Base-by-base conservation (phyloP, 768 basidiomycete genomes). In the Leccinum rimulosum region DNA sequence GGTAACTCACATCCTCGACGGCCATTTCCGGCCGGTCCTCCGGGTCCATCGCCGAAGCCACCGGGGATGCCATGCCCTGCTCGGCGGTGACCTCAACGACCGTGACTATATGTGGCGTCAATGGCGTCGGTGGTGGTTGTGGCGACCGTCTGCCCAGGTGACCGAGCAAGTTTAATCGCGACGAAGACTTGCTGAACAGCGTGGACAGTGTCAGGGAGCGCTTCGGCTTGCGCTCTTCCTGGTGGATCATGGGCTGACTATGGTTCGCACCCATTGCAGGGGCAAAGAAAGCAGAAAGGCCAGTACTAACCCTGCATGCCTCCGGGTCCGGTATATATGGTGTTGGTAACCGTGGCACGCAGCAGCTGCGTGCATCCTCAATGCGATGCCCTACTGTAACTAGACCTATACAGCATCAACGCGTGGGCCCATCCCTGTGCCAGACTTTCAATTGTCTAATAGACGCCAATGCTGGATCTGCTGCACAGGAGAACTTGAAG, bases 21-120 rank as follows among this genome's bases (percentile, higher is more conserved):
- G 69, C 59, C 31, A n/a, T 17, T 10, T 71, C 71, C 71, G 71
- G 66, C 68, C 64, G 69, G 1, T 61, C 57, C 27, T 73, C 66
- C 64, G 64, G 57, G 30, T 61, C 66, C 40, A 31, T 25, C 45
- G 11, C 66, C 52, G 62, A 61, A 2, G 58, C 50, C 52, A 65
- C 66, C 62, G 70, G 70, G 5, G 70, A 71, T 45, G 71, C 69
- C 36, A 62, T 68, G 55, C 40, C 54, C 5, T 50, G 59, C 48
- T 72, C 63, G 0, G 48, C 17, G 50, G 52, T 4, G 50, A 59
- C 58, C 28, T 66, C 67, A n/a, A 40, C 50, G 17, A 52, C 52
- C 0, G 25, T 38, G 17, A 27, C 51, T 15, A 60, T 59, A n/a
- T 64, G 63, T 11, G 68, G 64, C 9, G 69, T 64, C 58, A 64